Base-by-base conservation (phyloP, 768 basidiomycete species). In the Xerocomellus chrysenteron region DNA sequence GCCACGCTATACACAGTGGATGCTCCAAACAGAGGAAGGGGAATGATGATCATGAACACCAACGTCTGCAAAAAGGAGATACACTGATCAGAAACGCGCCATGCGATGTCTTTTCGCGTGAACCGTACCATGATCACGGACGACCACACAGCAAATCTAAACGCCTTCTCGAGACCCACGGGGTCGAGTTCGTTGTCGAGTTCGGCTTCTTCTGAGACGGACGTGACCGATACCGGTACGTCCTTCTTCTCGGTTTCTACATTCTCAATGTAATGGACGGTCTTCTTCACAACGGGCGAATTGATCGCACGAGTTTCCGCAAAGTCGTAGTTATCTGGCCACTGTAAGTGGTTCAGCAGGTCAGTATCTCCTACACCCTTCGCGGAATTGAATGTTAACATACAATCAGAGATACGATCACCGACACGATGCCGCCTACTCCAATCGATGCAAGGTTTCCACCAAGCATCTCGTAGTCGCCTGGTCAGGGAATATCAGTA, bases 361-460 rank as follows among this genome's bases (percentile, higher is more conserved):
- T 56, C 33, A 49, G 46, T 13, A 6, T 47, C 26, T 16, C 24
- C 21, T 19, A 10, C 19, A 9, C 1, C 33, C n/a, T 21, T 35
- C 3, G 17, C 35, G 17, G 26, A 46, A 32, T n/a, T 0, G 16
- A 46, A 47, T 4, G 4, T 24, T 5, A 8, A 72, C 83, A 55
- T 65, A 88, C 87, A 24, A 94, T 75, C 45, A 84, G 68, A 0
- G 92, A 92, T 36, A 80, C 73, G 4, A 72, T 75, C 24, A 85
- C 77, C 3, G 92, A 81, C 59, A 97, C 76, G 52, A 97, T 86
- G 4, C 81, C 92, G 9, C 92, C 91, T 13, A 90, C 77, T 28
- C 83, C 88, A 60, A 95, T 90, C 2, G 92, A 86, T 2, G 86
- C 87, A n/a, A 96, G 74, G 73, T 95, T 94, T 3, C 94, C 94